These are phyloP conservation scores for Mortierella sp. DNA, from an alignment of 371 early-diverging fungal genomes.

Conservation along the genomic window DNA sequence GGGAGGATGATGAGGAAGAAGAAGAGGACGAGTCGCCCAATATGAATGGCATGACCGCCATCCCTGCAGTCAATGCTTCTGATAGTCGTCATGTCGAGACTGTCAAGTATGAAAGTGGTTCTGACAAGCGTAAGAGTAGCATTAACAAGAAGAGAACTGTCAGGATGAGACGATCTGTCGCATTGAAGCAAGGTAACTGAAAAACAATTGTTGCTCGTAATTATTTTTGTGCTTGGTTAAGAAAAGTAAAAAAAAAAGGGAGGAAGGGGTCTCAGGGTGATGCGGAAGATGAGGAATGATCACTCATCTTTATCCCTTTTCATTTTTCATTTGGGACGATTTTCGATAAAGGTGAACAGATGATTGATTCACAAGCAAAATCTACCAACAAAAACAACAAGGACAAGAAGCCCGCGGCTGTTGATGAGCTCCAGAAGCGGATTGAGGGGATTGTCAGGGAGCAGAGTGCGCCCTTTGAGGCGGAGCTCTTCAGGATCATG, in stretches of 20 bases:
- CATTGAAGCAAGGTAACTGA: not conserved
- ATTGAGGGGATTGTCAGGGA: slow-evolving; percentile 5
- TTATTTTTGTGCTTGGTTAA: not conserved
- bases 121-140: not conserved
- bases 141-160: not conserved
- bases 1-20: not conserved
- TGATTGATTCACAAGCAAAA: not conserved
- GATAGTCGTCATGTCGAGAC: not conserved
- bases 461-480: not conserved
- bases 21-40: not conserved
- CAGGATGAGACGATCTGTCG: not conserved
- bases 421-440: not conserved
- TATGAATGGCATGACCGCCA: not conserved
- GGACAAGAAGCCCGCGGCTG: not conserved
- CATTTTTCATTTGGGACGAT: not conserved
- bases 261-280: not conserved
- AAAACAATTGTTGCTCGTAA: not conserved
- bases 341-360: not conserved
- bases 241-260: not conserved
- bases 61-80: not conserved
- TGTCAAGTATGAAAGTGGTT: not conserved
- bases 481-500: not conserved
- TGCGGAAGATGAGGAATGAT: not conserved
- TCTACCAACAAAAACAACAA: not conserved
- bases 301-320: not conserved